Conservation (phyloP, 257 asterid genomes). For the Coffea canephora region DNA sequence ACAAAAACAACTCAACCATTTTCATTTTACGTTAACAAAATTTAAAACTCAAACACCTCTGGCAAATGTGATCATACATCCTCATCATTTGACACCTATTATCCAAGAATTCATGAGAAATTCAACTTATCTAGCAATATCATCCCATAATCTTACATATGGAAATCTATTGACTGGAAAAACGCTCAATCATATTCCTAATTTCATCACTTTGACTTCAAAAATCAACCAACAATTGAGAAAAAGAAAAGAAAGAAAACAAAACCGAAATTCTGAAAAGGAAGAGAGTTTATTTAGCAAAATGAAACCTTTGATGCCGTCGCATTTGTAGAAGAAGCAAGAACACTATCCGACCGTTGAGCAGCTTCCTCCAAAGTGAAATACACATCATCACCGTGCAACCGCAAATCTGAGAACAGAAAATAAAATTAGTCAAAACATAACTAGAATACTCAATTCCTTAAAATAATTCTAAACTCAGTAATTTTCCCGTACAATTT, state of each 20-base stretch:
- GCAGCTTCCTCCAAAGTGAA: constrained; percentile 70
- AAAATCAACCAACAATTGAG: neutral
- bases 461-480: neutral
- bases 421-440: neutral
- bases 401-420: constrained; percentile 63
- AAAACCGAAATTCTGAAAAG: neutral
- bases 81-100: too few species aligned
- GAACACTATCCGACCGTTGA: constrained; percentile 44
- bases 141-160: neutral
- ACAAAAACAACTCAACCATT: neutral
- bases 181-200: neutral
- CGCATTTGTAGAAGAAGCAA: constrained; percentile 38
- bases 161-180: neutral
- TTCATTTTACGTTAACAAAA: neutral
- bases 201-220: neutral
- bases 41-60: neutral
- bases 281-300: neutral
- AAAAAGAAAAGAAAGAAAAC: neutral
- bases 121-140: too few species aligned
- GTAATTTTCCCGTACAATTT: constrained; percentile 41
- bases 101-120: too few species aligned
- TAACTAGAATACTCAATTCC: neutral
- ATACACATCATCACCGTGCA: constrained; percentile 93
- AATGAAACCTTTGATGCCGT: constrained; percentile 54
- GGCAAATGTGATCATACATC: too few species aligned